phyloP scores from a whole-genome alignment of 495 filamentous ascomycete species.

The Penicillium diatomitis region DNA sequence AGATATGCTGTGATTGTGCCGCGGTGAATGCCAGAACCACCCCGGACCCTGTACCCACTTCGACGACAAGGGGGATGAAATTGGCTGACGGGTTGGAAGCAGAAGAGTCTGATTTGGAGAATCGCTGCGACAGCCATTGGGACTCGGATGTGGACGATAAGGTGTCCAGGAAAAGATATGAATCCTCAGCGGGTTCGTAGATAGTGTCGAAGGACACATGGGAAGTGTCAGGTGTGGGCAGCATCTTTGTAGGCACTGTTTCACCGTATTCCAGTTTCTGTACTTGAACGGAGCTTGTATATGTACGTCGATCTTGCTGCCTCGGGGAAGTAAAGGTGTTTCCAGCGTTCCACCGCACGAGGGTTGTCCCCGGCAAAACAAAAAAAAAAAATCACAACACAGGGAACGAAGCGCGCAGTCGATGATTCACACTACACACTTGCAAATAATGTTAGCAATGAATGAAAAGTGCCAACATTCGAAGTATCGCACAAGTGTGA shows the following conservation, averaged over 20 bases:
- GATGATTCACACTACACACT: no score
- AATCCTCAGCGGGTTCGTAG: constrained; percentile 94
- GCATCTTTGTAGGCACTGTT: constrained; percentile 41
- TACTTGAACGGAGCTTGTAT: neutral
- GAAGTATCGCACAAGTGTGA: no score
- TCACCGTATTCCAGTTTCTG: neutral
- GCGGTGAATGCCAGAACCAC: constrained; percentile 81
- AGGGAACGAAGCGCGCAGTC: no score
- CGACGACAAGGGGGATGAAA: constrained; percentile 62
- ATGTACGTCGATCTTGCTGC: neutral
- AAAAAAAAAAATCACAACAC: no score
- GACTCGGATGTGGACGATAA: constrained; percentile 66
- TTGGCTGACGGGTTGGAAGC: constrained; percentile 3
- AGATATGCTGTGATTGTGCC: constrained; percentile 61
- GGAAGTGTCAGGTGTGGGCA: constrained; percentile 84
- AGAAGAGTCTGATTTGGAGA: constrained; percentile 8
- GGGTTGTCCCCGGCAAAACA: no score
- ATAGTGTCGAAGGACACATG: constrained; percentile 79
- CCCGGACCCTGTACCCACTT: constrained; percentile 85
- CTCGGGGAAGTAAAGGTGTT: neutral
- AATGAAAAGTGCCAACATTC: no score
- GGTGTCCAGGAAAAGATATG: constrained; percentile 88
- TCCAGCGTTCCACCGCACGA: neutral
- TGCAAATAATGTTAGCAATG: no score
- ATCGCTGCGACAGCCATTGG: constrained; percentile 58